Base-by-base conservation (phyloP, 2,329 filamentous ascomycete species). In the Ascochyta rabiei region DNA sequence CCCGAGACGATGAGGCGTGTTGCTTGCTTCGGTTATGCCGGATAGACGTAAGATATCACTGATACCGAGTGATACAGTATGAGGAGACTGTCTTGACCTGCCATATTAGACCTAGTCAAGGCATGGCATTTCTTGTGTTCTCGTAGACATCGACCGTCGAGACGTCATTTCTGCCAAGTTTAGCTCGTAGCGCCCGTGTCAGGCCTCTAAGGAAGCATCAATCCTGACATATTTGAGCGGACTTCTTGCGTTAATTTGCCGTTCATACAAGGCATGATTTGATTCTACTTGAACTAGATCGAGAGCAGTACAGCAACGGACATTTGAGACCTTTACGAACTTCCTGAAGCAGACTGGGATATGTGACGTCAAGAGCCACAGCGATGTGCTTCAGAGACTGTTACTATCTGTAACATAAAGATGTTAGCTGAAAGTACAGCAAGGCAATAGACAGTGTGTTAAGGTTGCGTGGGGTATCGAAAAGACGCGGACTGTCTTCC, bases 81-180 rank as follows among this genome's bases (percentile, higher is more conserved):
- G 50, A 40, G 7, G 38, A 37, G 18, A 45, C 46, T 43, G 53
- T 53, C 54, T 62, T 64, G 60, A 62, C 60, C 65, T 68, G 62
- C 65, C 62, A 16, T 43, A 60, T 59, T 33, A 10, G 61, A 41
- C 26, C 48, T 63, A 66, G 62, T 24, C 28, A 16, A 45, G 57
- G 18, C 60, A 57, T 63, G 65, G 63, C 62, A 57, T 63, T 61
- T 59, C 53, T 63, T 66, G 62, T 58, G 57, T 40, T 10, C 23
- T 16, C 18, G 33, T 30, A 39, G 40, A 24, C 42, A 10, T 31
- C 41, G 53, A 39, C 47, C 42, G 35, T 44, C 33, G 30, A 23
- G 59, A 60, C 59, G 63, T 65, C 60, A 64, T 62, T 15, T 21
- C 15, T 33, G 51, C 51, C 30, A 48, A 48, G 42, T 45, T 45